These are phyloP conservation scores for Lipomyces kockii DNA, from an alignment of 805 yeast species.

Conservation along the genomic window DNA sequence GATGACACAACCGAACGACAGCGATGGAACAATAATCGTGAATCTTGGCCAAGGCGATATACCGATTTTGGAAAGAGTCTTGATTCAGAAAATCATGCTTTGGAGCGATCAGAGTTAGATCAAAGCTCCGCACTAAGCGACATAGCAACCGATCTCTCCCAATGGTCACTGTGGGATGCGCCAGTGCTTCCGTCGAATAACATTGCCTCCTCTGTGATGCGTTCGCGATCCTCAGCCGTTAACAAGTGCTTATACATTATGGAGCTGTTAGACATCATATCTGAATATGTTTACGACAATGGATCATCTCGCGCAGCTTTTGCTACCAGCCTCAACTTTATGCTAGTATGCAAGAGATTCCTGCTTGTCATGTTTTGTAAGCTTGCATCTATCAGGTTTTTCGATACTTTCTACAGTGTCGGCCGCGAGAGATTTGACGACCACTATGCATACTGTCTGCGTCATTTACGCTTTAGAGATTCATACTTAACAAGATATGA, in stretches of 20 bases:
- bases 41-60: background rate
- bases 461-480: constrained; percentile 1
- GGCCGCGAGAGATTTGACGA: background rate
- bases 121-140: background rate
- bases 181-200: background rate
- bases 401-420: background rate
- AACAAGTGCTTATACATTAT: background rate
- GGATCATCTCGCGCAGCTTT: background rate
- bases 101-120: background rate
- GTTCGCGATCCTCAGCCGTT: background rate
- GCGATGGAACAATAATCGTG: background rate
- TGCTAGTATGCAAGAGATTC: background rate
- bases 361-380: background rate
- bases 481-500: background rate
- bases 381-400: constrained; percentile 1
- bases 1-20: background rate
- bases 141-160: background rate
- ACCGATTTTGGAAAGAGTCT: background rate
- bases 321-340: background rate
- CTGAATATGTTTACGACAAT: constrained; percentile 2
- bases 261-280: background rate
- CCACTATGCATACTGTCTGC: background rate
- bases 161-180: background rate
- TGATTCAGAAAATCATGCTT: background rate
- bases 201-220: background rate